phyloP scores from a whole-genome alignment of 768 basidiomycete species.

The Mycena rosella region DNA sequence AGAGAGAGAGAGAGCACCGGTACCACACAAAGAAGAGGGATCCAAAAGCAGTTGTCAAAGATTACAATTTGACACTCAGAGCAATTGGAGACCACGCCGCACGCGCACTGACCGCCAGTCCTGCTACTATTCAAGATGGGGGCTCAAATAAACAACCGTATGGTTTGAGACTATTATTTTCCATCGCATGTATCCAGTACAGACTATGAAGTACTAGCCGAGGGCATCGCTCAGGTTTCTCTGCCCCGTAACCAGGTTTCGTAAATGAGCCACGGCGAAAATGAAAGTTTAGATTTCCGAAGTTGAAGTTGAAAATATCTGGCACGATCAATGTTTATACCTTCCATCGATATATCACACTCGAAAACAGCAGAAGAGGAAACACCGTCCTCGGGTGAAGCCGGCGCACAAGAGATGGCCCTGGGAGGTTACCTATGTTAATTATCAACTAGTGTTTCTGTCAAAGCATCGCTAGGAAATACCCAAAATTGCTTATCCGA shows the following conservation, averaged over 20 bases:
- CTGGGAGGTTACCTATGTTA: constrained; percentile 1
- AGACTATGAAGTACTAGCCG: too few species aligned
- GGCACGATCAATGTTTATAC: not conserved
- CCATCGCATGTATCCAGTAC: too few species aligned
- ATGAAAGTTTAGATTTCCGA: not conserved
- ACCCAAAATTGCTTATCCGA: constrained; percentile 48
- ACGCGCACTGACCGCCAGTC: too few species aligned
- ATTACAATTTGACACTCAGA: too few species aligned
- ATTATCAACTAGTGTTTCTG: not conserved
- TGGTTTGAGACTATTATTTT: too few species aligned
- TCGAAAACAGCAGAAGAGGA: constrained; percentile 1
- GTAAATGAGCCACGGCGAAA: constrained; percentile 26
- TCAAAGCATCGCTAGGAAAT: not conserved
- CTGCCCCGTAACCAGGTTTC: constrained; percentile 24
- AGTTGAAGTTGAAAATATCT: constrained; percentile 25
- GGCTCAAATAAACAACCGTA: too few species aligned
- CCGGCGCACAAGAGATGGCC: constrained; percentile 10
- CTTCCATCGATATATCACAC: constrained; percentile 26
- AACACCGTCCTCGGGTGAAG: not conserved
- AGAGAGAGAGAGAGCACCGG: too few species aligned
- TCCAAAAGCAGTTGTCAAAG: too few species aligned
- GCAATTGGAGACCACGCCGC: too few species aligned
- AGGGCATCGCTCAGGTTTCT: not conserved
- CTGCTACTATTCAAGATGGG: too few species aligned
- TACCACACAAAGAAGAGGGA: too few species aligned